Conservation (phyloP, 371 early-diverging fungal species). For the Mortierella sp. region DNA sequence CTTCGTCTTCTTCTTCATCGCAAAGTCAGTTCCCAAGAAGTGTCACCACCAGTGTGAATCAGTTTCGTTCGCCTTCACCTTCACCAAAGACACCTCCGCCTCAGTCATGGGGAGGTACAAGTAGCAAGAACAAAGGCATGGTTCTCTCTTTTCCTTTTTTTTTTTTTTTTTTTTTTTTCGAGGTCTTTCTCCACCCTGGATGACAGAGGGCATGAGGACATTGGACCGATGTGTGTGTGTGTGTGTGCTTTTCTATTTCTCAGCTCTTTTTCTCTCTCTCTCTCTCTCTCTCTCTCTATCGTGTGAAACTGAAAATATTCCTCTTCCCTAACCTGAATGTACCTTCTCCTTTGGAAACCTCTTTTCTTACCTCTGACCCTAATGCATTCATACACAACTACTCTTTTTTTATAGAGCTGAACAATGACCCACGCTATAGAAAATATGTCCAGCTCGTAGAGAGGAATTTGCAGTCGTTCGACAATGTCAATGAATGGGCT, state of each 20-base stretch:
- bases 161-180: too few relatives aligned
- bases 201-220: too few relatives aligned
- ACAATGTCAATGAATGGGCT: conserved; percentile 93
- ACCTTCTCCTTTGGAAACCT: too few relatives aligned
- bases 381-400: too few relatives aligned
- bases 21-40: conserved; percentile 35
- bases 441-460: conserved; percentile 87
- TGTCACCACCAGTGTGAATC: conserved; percentile 11
- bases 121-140: conserved; percentile 45
- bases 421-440: conserved; percentile 77
- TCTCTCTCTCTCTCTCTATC: too few relatives aligned
- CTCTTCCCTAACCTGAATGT: too few relatives aligned
- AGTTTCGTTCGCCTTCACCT: conserved; percentile 44
- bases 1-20: conserved; percentile 6
- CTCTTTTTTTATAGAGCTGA: conserved; percentile 21
- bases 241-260: conserved; percentile 19
- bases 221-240: too few relatives aligned
- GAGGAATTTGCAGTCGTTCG: conserved; percentile 88
- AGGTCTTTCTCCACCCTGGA: too few relatives aligned
- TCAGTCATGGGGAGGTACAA: conserved; percentile 39
- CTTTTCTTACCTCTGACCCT: too few relatives aligned
- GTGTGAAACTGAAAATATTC: too few relatives aligned
- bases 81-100: conserved; percentile 44
- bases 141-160: neutral
- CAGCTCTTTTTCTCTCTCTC: too few relatives aligned